Evolutionary conservation across 2,329 filamentous ascomycete genomes (phyloP).

Genomic region (Waltergamsia citrina): DNA sequence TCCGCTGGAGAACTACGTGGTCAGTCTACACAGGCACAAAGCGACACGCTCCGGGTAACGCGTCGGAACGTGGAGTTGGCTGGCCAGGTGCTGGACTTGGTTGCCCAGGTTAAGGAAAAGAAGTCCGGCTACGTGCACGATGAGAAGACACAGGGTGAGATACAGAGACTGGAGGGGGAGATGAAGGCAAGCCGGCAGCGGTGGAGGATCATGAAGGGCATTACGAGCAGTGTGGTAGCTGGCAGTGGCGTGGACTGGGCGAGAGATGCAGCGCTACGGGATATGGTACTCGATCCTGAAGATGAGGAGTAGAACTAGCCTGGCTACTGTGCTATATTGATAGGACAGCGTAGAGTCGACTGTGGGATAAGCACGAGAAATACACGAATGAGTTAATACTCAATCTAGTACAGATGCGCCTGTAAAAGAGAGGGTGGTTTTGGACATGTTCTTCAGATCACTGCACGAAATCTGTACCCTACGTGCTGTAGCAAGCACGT

Average conservation of each 20-base stretch:
- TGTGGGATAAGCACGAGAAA: too few relatives aligned
- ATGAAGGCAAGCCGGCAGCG: conserved; percentile 53
- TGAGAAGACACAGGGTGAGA: conserved; percentile 8
- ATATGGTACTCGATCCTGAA: conserved; percentile 63
- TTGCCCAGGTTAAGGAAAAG: conserved; percentile 42
- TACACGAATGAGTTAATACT: neutral
- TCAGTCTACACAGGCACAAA: conserved; percentile 46
- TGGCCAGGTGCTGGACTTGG: conserved; percentile 51
- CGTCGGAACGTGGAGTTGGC: conserved; percentile 55
- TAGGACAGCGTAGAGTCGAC: too few relatives aligned
- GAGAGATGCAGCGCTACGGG: conserved; percentile 54
- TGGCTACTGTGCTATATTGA: too few relatives aligned
- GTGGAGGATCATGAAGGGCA: conserved; percentile 69
- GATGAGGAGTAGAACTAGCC: conserved; percentile 25
- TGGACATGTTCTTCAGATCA: too few relatives aligned
- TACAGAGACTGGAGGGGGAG: conserved; percentile 48
- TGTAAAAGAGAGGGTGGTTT: too few relatives aligned
- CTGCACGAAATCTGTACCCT: too few relatives aligned
- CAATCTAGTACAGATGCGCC: too few relatives aligned
- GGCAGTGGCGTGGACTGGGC: conserved; percentile 81
- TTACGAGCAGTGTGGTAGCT: conserved; percentile 68
- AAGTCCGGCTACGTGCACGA: conserved; percentile 27
- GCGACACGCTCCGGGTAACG: conserved; percentile 45
- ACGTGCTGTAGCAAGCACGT: too few relatives aligned
- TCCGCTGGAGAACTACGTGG: conserved; percentile 40